These are phyloP conservation scores for Lenwebbia sp. DNA, from an alignment of 345 rosid species.

Conservation along the genomic window DNA sequence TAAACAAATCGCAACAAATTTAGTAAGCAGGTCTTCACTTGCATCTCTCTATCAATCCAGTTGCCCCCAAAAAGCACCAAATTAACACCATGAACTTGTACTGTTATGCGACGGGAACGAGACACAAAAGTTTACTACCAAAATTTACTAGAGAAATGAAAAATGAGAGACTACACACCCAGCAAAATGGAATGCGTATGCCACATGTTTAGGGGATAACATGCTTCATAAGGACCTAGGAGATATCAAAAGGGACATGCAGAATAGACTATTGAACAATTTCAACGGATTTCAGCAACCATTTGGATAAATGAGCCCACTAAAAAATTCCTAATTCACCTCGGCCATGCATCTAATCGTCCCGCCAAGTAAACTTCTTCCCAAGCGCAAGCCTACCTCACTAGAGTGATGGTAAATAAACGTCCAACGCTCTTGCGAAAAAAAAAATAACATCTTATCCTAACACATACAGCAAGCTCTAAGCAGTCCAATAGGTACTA, in stretches of 20 bases:
- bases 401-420: background rate
- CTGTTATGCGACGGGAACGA: background rate
- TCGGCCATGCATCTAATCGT: background rate
- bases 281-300: background rate
- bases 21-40: background rate
- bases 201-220: background rate
- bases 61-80: background rate
- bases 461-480: background rate
- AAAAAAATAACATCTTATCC: background rate
- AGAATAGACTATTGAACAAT: background rate
- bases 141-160: background rate
- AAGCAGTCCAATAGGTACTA: background rate
- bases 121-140: background rate
- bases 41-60: background rate
- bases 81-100: background rate
- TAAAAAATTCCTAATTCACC: background rate
- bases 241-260: background rate
- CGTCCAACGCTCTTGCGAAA: background rate
- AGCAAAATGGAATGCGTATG: background rate
- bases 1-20: background rate
- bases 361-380: background rate
- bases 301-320: background rate
- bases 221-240: background rate
- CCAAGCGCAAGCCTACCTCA: background rate
- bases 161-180: background rate